Evolutionary conservation across 768 basidiomycete species (phyloP).

Genomic region (Suillus subluteus): DNA sequence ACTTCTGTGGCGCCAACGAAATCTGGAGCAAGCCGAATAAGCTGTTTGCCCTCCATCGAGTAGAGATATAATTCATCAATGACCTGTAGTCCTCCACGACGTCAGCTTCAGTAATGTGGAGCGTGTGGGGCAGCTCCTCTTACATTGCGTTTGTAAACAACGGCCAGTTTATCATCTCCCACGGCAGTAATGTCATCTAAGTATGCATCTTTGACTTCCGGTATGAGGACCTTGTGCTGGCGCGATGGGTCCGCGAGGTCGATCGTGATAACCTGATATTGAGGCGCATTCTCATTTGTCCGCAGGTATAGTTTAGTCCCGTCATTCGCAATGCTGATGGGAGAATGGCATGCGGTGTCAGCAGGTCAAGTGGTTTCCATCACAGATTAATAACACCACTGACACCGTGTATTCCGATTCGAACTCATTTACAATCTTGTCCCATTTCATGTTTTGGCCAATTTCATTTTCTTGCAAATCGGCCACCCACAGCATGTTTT

Average conservation of each 20-base stretch:
- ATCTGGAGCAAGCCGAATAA: constrained; percentile 61
- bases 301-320: constrained; percentile 62
- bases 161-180: constrained; percentile 57
- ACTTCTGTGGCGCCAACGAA: constrained; percentile 68
- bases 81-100: constrained; percentile 46
- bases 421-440: constrained; percentile 70
- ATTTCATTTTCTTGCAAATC: constrained; percentile 64
- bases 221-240: constrained; percentile 61
- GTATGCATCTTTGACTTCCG: constrained; percentile 66
- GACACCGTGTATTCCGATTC: constrained; percentile 69
- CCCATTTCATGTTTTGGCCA: constrained; percentile 69
- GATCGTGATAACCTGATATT: constrained; percentile 66
- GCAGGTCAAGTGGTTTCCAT: neutral
- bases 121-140: constrained; percentile 22
- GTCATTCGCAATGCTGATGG: constrained; percentile 62
- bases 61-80: constrained; percentile 82
- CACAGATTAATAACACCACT: constrained; percentile 26
- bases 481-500: constrained; percentile 76
- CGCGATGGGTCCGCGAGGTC: constrained; percentile 56
- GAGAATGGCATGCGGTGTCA: constrained; percentile 2
- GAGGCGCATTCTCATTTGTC: constrained; percentile 69
- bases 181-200: constrained; percentile 55
- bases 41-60: constrained; percentile 51
- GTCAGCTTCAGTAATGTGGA: constrained; percentile 1
- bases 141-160: constrained; percentile 76